Base-by-base conservation (phyloP, 768 basidiomycete genomes). In the Bullera alba region DNA sequence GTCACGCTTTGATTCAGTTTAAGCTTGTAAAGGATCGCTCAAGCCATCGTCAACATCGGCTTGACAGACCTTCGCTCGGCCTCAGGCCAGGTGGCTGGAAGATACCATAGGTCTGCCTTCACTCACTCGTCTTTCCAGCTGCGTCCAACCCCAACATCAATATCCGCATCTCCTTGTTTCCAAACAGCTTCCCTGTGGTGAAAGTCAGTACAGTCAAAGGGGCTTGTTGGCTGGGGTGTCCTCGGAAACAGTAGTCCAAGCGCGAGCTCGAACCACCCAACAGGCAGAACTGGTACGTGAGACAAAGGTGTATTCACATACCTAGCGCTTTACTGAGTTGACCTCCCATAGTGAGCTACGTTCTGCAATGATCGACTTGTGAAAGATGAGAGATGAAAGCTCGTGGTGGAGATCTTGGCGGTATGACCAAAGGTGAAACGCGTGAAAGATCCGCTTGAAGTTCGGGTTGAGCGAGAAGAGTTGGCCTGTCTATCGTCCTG, bases 1-100 rank as follows among this genome's bases (percentile, higher is more conserved):
- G 93, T 97, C 51, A 97, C 93, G 43, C 88, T 91, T 76, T 97
- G 92, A 76, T 96, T 95, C 73, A 97, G 77, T 77, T 97, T 97
- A 75, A 97, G 84, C 73, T 97, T 97, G 79, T 97, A 97, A 41
- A 97, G 81, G 70, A 97, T 97, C 38, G 93, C 93, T 97, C 12
- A 28, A 26, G 28, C 73, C 15, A 48, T 48, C 50, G 19, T 59
- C 17, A 55, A 50, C 44, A 7, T 26, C 34, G n/a, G n/a, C n/a
- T n/a, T 34, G 32, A n/a, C 32, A 34, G 32, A 34, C 32, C 10
- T 34, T 34, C 10, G 10, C 10, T 10, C 32, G 32, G n/a, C 32
- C 32, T 34, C 32, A n/a, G n/a, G n/a, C n/a, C n/a, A 36, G 42
- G 21, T 29, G 50, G 37, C 10, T 39, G 12, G 37, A 14, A 39